These are phyloP conservation scores for Ruellia speciosa DNA, from an alignment of 305 asterid genomes.

Conservation along the genomic window DNA sequence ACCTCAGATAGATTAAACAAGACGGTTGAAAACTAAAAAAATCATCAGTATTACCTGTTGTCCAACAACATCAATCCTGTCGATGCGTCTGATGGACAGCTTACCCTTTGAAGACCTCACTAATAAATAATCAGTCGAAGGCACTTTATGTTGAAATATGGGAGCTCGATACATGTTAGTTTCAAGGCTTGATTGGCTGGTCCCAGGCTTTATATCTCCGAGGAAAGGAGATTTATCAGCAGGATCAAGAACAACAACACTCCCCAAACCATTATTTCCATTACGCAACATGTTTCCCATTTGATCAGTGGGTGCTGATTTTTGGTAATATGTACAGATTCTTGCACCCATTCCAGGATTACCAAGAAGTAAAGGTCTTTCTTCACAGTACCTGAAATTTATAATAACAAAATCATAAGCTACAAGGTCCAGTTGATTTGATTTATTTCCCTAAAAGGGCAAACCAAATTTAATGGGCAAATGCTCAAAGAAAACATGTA, in stretches of 20 bases:
- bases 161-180: slow-evolving; percentile 98
- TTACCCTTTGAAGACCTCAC: slow-evolving; percentile 98
- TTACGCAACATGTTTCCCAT: slow-evolving; percentile 60
- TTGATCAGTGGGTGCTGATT: slow-evolving; percentile 67
- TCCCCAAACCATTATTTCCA: slow-evolving; percentile 76
- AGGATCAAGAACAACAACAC: slow-evolving; percentile 74
- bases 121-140: slow-evolving; percentile 83
- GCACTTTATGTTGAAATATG: slow-evolving; percentile 79
- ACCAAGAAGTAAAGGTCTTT: slow-evolving; percentile 96
- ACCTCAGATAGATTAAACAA: slow-evolving; percentile 20
- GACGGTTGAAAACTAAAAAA: slow-evolving; percentile 1
- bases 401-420: slow-evolving; percentile 20
- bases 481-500: background rate
- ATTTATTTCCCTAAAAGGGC: background rate
- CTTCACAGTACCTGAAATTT: slow-evolving; percentile 81
- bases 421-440: slow-evolving; percentile 16
- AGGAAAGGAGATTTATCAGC: slow-evolving; percentile 98
- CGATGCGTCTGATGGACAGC: slow-evolving; percentile 96
- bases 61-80: slow-evolving; percentile 94
- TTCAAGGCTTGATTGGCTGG: slow-evolving; percentile 86
- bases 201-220: slow-evolving; percentile 93
- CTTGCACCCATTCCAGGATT: slow-evolving; percentile 98
- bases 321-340: slow-evolving; percentile 92
- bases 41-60: slow-evolving; percentile 61
- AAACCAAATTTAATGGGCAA: background rate